These are phyloP conservation scores for Tolypocladium ophioglossoides DNA, from an alignment of 2,329 filamentous ascomycete species.

Conservation along the genomic window DNA sequence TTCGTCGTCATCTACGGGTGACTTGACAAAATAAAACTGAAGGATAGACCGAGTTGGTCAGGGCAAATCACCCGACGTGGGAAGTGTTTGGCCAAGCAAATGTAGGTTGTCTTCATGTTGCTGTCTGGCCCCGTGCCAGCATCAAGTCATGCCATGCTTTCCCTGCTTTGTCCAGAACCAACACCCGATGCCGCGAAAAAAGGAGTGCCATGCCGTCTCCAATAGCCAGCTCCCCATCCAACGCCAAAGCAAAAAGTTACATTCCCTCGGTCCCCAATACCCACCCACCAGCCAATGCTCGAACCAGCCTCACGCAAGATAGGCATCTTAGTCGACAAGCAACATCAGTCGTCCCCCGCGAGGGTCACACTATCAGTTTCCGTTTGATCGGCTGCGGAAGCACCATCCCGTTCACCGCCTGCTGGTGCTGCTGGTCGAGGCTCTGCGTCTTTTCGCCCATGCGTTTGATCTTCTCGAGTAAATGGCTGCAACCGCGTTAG, in stretches of 20 bases:
- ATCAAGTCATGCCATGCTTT: not conserved
- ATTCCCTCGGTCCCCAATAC: not conserved
- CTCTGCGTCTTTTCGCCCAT: conserved; percentile 28
- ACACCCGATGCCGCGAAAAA: not conserved
- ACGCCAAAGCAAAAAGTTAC: not conserved
- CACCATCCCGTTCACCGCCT: conserved; percentile 18
- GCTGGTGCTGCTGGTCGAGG: conserved; percentile 14
- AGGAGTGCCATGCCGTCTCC: not conserved
- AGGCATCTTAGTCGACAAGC: not conserved
- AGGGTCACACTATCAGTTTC: conserved; percentile 26
- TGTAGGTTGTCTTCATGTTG: not conserved
- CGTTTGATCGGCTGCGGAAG: conserved; percentile 35
- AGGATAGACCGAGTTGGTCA: not conserved
- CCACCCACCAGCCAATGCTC: not conserved
- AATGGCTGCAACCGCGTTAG: conserved; percentile 32
- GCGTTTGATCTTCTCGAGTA: conserved; percentile 44
- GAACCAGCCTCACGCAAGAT: not conserved
- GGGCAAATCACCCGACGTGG: no score
- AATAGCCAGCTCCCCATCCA: not conserved
- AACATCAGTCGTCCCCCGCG: not conserved
- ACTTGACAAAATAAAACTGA: not conserved
- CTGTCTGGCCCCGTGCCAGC: not conserved
- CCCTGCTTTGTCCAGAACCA: not conserved
- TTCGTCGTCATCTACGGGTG: not conserved
- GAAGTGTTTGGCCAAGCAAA: not conserved